A percentile compares a stretch with the other conserved stretches of the same genome.
Conservation (phyloP, 164 flowering plant species). For the Macadamia integrifolia region DNA sequence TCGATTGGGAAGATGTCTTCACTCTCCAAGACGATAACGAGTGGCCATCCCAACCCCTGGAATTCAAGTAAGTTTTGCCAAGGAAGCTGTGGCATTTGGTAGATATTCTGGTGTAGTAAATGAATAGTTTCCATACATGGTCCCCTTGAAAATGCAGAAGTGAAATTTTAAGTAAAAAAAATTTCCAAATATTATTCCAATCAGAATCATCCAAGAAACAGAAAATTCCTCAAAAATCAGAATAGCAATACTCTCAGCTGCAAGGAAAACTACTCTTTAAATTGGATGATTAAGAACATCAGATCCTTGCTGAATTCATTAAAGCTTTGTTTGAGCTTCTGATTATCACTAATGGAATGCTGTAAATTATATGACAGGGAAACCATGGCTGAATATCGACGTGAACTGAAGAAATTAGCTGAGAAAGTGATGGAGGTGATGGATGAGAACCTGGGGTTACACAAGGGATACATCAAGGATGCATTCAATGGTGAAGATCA, state of each 20-base stretch:
- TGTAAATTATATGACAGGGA: conserved; percentile 7
- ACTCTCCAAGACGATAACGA: conserved; percentile 51
- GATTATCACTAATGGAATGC: too few species aligned
- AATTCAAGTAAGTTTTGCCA: conserved; percentile 53
- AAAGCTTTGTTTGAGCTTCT: too few species aligned
- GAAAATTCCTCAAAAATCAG: too few species aligned
- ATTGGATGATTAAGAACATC: too few species aligned
- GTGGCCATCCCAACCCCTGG: conserved; percentile 50
- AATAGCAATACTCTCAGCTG: too few species aligned
- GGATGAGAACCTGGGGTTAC: conserved; percentile 78
- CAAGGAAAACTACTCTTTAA: too few species aligned
- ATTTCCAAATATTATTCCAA: too few species aligned
- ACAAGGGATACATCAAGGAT: conserved; percentile 63
- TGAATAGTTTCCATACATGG: background rate
- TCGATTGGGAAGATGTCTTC: conserved; percentile 92
- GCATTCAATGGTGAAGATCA: conserved; percentile 44
- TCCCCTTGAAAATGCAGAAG: too few species aligned
- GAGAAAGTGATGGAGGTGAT: conserved; percentile 69
- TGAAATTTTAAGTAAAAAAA: too few species aligned
- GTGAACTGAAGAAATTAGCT: conserved; percentile 64
- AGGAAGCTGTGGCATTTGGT: background rate
- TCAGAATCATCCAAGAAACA: too few species aligned
- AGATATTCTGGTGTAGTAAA: background rate
- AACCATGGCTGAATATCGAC: conserved; percentile 71
- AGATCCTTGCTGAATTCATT: too few species aligned